Evolutionary conservation across 2,329 filamentous ascomycete genomes (phyloP), one percentile per base, ranked within the genome.

Genomic region (Fusarium mundagurra): DNA sequence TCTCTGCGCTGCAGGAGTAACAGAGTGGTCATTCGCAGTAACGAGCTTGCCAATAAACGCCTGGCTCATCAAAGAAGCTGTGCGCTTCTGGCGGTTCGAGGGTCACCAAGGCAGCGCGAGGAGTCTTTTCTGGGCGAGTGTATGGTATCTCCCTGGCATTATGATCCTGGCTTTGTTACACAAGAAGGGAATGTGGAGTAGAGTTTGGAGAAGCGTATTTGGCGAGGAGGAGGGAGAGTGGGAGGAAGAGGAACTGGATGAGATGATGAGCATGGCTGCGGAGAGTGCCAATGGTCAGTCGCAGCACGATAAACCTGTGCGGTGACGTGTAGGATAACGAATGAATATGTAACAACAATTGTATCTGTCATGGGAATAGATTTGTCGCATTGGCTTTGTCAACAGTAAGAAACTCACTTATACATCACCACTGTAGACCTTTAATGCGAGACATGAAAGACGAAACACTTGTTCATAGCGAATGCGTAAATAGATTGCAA

Each of bases 101-200:
- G 96, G 96, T 18, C 89, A 92, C 71, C 91, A 92, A 76, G 95
- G 95, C 5, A 94, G 90, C 24, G 95, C 96, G 5, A 89, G 94
- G 64, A 92, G 92, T 1, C 83, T 99, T 60, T 99, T 99, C 83
- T 99, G 96, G 96, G 95, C 96, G 4, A 98, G 94, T 81, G 94
- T 99, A 16, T 98, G 96, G 96, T 95, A 98, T 84, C 83, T 99
- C 54, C 96, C 96, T 0, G 93, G 92, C 33, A 88, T 98, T 47
- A 91, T 99, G 87, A 94, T 98, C 53, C 86, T 98, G 69, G 96
- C 95, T 6, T 92, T 98, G 83, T 89, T 93, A 63, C 94, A 97
- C 83, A 99, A 99, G 88, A 97, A 95, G 85, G 96, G 95, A 0
- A 88, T 98, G 83, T 96, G 94, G 94, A 89, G 91, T 73, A 88